Conservation (phyloP, 2,329 filamentous ascomycete species). For the Fusarium sulawesiense region DNA sequence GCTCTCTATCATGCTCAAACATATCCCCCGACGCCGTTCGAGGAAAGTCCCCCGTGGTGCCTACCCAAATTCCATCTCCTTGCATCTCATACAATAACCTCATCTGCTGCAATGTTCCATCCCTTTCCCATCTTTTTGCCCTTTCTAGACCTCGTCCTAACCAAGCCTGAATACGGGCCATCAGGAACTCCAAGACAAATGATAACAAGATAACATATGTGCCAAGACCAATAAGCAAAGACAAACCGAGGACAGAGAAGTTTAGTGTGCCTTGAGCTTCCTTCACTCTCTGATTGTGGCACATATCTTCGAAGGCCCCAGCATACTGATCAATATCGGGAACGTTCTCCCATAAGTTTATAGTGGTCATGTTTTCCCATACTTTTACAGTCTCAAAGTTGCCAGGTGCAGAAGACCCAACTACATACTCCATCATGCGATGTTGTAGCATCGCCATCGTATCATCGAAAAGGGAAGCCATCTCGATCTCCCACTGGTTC, state of each 20-base stretch:
- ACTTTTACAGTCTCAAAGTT: background rate
- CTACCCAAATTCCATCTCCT: background rate
- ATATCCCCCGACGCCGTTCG: background rate
- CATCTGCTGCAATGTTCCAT: background rate
- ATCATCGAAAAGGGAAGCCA: background rate
- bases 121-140: background rate
- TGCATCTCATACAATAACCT: background rate
- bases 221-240: background rate
- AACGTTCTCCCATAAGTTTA: background rate
- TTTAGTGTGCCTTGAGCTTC: background rate
- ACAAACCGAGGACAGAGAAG: background rate
- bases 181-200: background rate
- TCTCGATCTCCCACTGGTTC: background rate
- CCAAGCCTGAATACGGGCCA: background rate
- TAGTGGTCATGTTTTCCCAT: background rate
- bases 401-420: background rate
- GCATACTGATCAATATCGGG: background rate
- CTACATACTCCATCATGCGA: background rate
- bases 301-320: background rate
- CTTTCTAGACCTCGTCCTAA: background rate
- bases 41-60: background rate
- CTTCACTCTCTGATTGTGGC: background rate
- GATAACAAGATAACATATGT: background rate
- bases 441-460: background rate
- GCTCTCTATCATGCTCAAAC: background rate